These are phyloP conservation scores for Penicillium parvum DNA, from an alignment of 495 filamentous ascomycete genomes.

Conservation along the genomic window DNA sequence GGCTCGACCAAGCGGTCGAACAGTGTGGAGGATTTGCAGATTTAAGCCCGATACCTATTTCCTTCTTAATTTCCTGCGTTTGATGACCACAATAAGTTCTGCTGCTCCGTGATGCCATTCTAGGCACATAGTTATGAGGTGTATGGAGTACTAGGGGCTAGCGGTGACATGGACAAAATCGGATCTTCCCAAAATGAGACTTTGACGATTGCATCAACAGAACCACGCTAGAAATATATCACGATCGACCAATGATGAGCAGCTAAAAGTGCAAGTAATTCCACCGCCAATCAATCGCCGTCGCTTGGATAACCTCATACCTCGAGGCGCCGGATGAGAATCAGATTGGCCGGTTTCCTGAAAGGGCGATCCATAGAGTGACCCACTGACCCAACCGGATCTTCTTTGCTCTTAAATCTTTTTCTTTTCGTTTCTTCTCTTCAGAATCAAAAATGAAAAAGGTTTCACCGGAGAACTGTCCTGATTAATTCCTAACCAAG, in stretches of 20 bases:
- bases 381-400: constrained; percentile 17
- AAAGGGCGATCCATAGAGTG: constrained; percentile 13
- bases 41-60: constrained; percentile 15
- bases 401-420: background rate
- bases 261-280: background rate
- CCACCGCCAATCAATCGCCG: constrained; percentile 16
- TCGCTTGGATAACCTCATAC: constrained; percentile 27
- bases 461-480: constrained; percentile 8
- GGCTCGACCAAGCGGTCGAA: constrained; percentile 17
- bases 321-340: constrained; percentile 8
- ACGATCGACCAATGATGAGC: background rate
- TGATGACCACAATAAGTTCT: background rate
- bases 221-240: no score
- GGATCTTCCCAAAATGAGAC: no score
- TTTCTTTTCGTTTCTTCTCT: no score
- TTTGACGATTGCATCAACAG: no score
- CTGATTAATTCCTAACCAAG: constrained; percentile 1
- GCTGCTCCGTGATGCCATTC: background rate
- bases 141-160: constrained; percentile 3
- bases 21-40: constrained; percentile 36
- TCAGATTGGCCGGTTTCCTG: constrained; percentile 7
- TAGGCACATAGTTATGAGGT: constrained; percentile 1
- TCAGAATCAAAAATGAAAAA: no score
- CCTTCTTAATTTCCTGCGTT: background rate
- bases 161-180: no score